A percentile compares a stretch with the other conserved stretches of the same genome.
Evolutionary conservation across 441 rosid species (phyloP).

Genomic region (Croton laevigatus): DNA sequence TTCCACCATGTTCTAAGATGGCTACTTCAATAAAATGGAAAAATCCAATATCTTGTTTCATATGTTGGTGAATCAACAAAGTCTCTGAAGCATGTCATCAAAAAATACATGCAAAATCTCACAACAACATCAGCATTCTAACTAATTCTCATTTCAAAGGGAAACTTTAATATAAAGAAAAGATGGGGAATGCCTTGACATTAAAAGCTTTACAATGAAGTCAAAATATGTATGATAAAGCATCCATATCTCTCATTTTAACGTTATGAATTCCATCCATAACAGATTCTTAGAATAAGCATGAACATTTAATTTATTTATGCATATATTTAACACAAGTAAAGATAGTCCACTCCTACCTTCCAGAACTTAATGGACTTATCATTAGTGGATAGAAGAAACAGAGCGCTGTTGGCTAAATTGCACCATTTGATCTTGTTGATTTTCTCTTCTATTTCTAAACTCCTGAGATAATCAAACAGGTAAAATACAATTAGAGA

Average conservation of each 20-base stretch:
- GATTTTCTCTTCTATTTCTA: slow-evolving; percentile 99
- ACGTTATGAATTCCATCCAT: neutral
- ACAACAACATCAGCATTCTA: no score
- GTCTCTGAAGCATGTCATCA: neutral
- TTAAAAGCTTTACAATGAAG: neutral
- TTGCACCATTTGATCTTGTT: slow-evolving; percentile 98
- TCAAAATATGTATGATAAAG: slow-evolving; percentile 1
- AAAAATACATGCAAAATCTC: neutral
- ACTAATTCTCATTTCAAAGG: no score
- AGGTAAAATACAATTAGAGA: slow-evolving; percentile 23
- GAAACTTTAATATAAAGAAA: neutral
- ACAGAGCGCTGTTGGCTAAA: slow-evolving; percentile 77
- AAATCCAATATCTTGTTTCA: neutral
- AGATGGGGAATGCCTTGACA: neutral
- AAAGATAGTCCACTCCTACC: slow-evolving; percentile 41
- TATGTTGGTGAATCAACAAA: neutral
- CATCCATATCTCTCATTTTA: neutral
- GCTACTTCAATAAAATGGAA: neutral
- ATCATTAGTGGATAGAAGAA: slow-evolving; percentile 86
- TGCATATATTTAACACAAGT: neutral
- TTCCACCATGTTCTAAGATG: neutral
- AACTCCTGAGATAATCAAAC: slow-evolving; percentile 98
- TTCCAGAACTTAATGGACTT: no score
- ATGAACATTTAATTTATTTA: neutral
- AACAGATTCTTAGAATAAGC: no score